Conservation (phyloP, 2,329 filamentous ascomycete species). For the Ceratocystis albifundus region DNA sequence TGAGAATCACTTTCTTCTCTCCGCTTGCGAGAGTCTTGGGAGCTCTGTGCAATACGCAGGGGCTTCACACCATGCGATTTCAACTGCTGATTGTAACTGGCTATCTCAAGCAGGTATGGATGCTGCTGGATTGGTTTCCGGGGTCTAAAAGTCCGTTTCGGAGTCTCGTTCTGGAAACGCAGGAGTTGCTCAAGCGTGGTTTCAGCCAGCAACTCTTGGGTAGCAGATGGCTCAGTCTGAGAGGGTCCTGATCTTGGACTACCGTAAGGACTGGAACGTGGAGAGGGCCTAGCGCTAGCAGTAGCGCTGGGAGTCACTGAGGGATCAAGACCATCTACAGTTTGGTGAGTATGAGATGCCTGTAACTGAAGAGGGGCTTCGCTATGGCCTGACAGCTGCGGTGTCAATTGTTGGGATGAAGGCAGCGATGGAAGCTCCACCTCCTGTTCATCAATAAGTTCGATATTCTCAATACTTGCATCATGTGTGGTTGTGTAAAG, state of each 20-base stretch:
- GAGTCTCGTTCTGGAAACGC: slow-evolving; percentile 15
- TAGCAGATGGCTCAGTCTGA: neutral
- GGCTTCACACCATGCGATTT: slow-evolving; percentile 46
- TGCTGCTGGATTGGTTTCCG: slow-evolving; percentile 51
- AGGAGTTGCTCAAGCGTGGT: slow-evolving; percentile 7
- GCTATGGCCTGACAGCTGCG: neutral
- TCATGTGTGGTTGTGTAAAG: too few species aligned
- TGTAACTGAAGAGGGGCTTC: neutral
- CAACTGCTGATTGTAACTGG: slow-evolving; percentile 42
- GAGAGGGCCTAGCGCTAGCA: neutral
- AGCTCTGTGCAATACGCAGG: slow-evolving; percentile 34
- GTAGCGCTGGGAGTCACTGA: neutral
- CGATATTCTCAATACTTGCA: neutral
- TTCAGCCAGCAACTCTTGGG: neutral
- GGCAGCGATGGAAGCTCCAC: neutral
- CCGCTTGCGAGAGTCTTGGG: slow-evolving; percentile 27
- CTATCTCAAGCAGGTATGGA: slow-evolving; percentile 47
- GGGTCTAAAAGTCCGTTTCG: slow-evolving; percentile 40
- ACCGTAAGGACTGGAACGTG: neutral
- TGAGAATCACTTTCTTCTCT: slow-evolving; percentile 36
- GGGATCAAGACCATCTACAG: neutral
- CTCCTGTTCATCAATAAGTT: neutral
- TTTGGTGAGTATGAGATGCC: neutral
- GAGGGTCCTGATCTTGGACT: neutral
- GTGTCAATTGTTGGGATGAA: neutral